Percentiles rank a stretch among this genome's conserved stretches.
phyloP scores from a whole-genome alignment of 2,329 filamentous ascomycete species.

The Podosphaera leucotricha region DNA sequence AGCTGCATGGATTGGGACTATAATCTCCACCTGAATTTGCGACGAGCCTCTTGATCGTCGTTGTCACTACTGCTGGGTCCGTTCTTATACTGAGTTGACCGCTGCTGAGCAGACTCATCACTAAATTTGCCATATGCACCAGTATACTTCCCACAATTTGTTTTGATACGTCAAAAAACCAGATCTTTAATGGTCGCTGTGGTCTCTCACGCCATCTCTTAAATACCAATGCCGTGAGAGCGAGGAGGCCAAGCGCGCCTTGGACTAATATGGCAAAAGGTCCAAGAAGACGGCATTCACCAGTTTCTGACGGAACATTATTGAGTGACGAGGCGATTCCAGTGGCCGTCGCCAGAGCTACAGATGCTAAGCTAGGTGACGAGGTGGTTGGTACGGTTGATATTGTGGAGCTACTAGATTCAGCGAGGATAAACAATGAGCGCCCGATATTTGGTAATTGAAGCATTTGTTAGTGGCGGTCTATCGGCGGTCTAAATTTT shows the following conservation, averaged over 20 bases:
- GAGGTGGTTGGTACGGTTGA: constrained; percentile 9
- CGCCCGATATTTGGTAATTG: constrained; percentile 13
- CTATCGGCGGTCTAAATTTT: background rate
- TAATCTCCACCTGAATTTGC: constrained; percentile 27
- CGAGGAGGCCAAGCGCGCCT: constrained; percentile 59
- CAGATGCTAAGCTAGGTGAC: constrained; percentile 14
- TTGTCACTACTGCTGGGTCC: constrained; percentile 19
- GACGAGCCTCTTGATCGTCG: constrained; percentile 18
- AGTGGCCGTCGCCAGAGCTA: constrained; percentile 13
- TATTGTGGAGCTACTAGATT: constrained; percentile 9
- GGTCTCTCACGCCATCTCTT: constrained; percentile 85
- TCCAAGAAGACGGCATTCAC: constrained; percentile 71
- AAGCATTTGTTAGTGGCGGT: constrained; percentile 7
- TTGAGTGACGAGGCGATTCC: constrained; percentile 1
- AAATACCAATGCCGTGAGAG: constrained; percentile 67
- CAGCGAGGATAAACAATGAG: constrained; percentile 6
- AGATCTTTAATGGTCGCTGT: constrained; percentile 81
- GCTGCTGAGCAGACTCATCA: constrained; percentile 90
- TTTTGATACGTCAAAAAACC: constrained; percentile 95
- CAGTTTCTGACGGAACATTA: constrained; percentile 20
- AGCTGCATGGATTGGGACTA: constrained; percentile 81
- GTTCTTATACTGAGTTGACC: constrained; percentile 52
- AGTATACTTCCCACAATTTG: constrained; percentile 87
- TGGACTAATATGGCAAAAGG: constrained; percentile 83
- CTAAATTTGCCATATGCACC: constrained; percentile 75